phyloP scores from a whole-genome alignment of 441 rosid species.

The Brassica balearica region DNA sequence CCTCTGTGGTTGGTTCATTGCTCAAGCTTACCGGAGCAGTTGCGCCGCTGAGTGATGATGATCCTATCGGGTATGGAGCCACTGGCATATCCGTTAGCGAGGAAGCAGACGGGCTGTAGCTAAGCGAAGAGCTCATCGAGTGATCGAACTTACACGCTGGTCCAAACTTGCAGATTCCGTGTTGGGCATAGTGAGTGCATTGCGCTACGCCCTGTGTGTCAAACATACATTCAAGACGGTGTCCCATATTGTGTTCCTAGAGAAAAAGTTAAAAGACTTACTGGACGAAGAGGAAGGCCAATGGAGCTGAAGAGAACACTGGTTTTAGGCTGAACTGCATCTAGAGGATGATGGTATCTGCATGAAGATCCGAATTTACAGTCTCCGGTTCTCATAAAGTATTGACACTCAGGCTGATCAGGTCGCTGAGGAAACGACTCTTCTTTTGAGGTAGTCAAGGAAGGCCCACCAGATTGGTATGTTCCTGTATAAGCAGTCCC shows the following conservation, averaged over 20 bases:
- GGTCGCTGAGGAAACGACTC: conserved; percentile 80
- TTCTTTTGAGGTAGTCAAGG: conserved; percentile 67
- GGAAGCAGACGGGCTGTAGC: conserved; percentile 97
- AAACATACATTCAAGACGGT: neutral
- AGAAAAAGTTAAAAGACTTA: conserved; percentile 47
- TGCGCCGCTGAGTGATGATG: conserved; percentile 76
- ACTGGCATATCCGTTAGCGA: conserved; percentile 94
- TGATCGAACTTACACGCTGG: conserved; percentile 89
- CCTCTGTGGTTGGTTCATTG: conserved; percentile 47
- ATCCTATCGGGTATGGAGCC: conserved; percentile 81
- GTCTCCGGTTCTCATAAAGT: conserved; percentile 89
- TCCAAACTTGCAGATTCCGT: conserved; percentile 90
- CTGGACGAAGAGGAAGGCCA: conserved; percentile 93
- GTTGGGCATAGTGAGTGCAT: conserved; percentile 78
- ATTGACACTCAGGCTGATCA: conserved; percentile 89
- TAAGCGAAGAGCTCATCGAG: conserved; percentile 63
- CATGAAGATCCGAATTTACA: conserved; percentile 94
- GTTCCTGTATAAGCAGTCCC: conserved; percentile 71
- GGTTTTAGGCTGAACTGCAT: conserved; percentile 54
- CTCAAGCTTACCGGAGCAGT: conserved; percentile 74
- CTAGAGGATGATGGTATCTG: conserved; percentile 91
- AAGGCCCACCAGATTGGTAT: conserved; percentile 58
- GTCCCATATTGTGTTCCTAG: neutral
- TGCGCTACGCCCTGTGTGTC: conserved; percentile 71
- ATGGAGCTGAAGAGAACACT: conserved; percentile 60